Conservation (phyloP, 2,329 filamentous ascomycete genomes). For the Trichoderma breve region DNA sequence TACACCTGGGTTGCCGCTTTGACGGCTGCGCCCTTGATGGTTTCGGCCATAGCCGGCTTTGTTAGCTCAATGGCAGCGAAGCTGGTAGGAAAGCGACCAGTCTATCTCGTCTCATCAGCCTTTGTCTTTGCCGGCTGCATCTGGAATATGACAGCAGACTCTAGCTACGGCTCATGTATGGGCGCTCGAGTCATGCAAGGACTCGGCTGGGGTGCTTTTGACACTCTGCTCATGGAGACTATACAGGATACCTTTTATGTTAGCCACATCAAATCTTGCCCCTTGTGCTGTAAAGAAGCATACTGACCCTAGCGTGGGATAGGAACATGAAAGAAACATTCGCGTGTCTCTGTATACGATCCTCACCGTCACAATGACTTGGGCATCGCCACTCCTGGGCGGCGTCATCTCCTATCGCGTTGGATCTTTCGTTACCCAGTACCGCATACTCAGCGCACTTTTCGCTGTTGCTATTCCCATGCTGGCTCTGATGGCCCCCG, state of each 20-base stretch:
- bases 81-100: conserved; percentile 51
- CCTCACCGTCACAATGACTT: conserved; percentile 46
- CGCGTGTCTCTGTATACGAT: conserved; percentile 47
- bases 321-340: conserved; percentile 52
- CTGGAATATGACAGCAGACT: conserved; percentile 48
- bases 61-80: conserved; percentile 43
- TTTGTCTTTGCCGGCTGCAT: conserved; percentile 49
- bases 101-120: conserved; percentile 48
- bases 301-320: background rate
- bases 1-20: conserved; percentile 49
- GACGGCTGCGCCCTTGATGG: conserved; percentile 52
- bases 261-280: conserved; percentile 23
- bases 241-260: conserved; percentile 60
- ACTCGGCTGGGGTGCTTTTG: conserved; percentile 58
- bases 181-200: conserved; percentile 54
- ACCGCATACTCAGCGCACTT: conserved; percentile 51
- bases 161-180: conserved; percentile 47
- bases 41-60: conserved; percentile 48
- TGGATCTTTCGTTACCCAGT: conserved; percentile 47
- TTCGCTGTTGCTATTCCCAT: conserved; percentile 47
- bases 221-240: conserved; percentile 50
- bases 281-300: too few relatives aligned
- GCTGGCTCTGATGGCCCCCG: conserved; percentile 48
- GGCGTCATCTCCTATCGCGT: conserved; percentile 45
- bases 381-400: conserved; percentile 54